A percentile compares a stretch with the other conserved stretches of the same genome.
Evolutionary conservation across 164 flowering plant genomes (phyloP).

Genomic region (Vitis labrusca): DNA sequence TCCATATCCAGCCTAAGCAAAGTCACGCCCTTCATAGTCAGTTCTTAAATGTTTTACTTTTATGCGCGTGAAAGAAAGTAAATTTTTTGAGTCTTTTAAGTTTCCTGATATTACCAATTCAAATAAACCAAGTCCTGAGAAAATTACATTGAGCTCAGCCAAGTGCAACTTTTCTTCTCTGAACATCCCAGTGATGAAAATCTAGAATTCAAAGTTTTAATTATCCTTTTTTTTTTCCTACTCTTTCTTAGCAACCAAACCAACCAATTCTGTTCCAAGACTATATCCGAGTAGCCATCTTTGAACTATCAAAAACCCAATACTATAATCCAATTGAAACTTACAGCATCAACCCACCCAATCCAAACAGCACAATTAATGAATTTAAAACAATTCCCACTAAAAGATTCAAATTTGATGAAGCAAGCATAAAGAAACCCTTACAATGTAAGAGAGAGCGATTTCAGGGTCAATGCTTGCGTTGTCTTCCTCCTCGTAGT

Average conservation of each 20-base stretch:
- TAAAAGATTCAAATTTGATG: constrained; percentile 2
- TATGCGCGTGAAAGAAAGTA: too few relatives aligned
- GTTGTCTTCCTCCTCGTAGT: constrained; percentile 31
- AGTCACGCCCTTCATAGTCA: too few relatives aligned
- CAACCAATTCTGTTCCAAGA: neutral
- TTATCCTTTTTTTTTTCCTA: neutral
- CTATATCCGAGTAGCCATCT: neutral
- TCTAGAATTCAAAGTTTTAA: neutral
- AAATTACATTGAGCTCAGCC: neutral
- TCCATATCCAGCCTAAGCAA: too few relatives aligned
- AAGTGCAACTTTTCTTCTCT: neutral
- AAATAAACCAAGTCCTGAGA: neutral
- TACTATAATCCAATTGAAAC: neutral
- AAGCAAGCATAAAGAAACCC: constrained; percentile 20
- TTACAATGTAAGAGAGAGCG: constrained; percentile 75
- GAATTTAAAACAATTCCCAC: neutral
- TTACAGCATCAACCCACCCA: neutral
- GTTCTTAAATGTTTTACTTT: too few relatives aligned
- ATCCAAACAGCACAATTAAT: neutral
- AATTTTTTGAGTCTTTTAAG: too few relatives aligned
- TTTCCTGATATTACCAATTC: too few relatives aligned
- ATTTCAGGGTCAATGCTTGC: constrained; percentile 50
- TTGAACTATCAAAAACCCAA: too few relatives aligned
- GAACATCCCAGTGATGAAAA: neutral
- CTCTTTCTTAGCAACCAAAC: neutral